Evolutionary conservation across 2,329 filamentous ascomycete species (phyloP), one percentile per base, ranked within the genome.

Genomic region (Hypocrella siamensis): DNA sequence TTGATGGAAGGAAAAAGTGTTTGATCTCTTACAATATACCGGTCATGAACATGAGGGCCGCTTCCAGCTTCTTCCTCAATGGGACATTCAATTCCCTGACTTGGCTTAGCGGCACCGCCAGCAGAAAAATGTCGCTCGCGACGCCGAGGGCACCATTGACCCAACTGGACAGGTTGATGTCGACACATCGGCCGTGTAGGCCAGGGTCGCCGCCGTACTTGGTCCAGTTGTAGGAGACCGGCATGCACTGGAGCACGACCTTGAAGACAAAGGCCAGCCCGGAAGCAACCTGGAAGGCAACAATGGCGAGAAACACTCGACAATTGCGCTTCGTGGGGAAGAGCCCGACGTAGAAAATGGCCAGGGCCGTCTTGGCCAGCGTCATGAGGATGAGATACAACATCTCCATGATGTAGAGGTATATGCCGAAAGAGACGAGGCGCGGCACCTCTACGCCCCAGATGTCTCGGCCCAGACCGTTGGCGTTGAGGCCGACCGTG

Each of bases 391-490:
- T 28, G 12, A 37, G 7, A n/a, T 37, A 35, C 11, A 37, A 24
- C n/a, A 35, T 31, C 15, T 37, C 30, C 21, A 34, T 32, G 15
- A 32, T 30, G 17, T 30, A 37, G 12, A 37, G 34, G 22, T 26
- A 37, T 14, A 21, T 19, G 9, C 30, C 32, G 21, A 37, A 37
- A 12, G 30, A 26, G 26, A 30, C 35, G 11, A 34, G 17, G 2
- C 21, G 12, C 11, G 30, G 17, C 12, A 40, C 32, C 12, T 19
- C 31, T 0, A 54, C 36, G 3, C 50, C 53, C 52, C 52, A 56
- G 14, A 53, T 43, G 19, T 56, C 52, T 8, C 40, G 41, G 2
- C 52, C 52, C 15, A 54, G 34, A 6, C 52, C 52, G 22, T 48
- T 42, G 2, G 40, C 37, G 1, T 40, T 35, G 0, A 49, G 40